Conservation (phyloP, 306 rosid species). For the Mucuna pruriens region DNA sequence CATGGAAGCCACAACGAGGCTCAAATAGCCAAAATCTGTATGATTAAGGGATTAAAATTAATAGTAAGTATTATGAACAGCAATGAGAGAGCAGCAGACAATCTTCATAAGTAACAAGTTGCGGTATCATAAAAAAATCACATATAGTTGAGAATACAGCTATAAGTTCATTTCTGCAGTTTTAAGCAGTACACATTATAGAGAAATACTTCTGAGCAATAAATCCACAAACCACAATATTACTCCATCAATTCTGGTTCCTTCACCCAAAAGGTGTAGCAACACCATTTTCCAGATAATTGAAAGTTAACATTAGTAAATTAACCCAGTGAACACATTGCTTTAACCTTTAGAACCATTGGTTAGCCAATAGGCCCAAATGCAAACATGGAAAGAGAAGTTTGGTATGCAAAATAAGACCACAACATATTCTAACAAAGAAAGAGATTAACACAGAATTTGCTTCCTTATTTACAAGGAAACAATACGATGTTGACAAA, state of each 20-base stretch:
- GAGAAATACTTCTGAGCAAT: constrained; percentile 31
- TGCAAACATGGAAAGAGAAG: constrained; percentile 17
- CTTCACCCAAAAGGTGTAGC: not conserved
- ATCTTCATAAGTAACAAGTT: constrained; percentile 28
- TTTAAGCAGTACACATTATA: not conserved
- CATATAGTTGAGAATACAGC: constrained; percentile 3
- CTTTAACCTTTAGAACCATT: constrained; percentile 28
- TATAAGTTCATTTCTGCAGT: constrained; percentile 1
- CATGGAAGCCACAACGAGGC: constrained; percentile 97
- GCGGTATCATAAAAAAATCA: not conserved
- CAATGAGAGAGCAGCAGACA: not conserved
- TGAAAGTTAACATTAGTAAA: constrained; percentile 31
- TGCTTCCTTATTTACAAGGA: constrained; percentile 1
- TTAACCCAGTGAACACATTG: constrained; percentile 1
- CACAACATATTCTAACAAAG: constrained; percentile 30
- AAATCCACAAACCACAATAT: constrained; percentile 32
- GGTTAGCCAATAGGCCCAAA: constrained; percentile 23
- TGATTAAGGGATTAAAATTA: constrained; percentile 36
- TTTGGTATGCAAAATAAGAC: constrained; percentile 21
- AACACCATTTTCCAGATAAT: constrained; percentile 19
- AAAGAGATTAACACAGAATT: constrained; percentile 24
- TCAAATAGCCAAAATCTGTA: constrained; percentile 97
- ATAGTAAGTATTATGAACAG: constrained; percentile 11
- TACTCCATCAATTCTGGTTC: constrained; percentile 23
- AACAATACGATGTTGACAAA: constrained; percentile 11